Evolutionary conservation across 768 basidiomycete genomes (phyloP).

Genomic region (Lyophyllum shimeji): DNA sequence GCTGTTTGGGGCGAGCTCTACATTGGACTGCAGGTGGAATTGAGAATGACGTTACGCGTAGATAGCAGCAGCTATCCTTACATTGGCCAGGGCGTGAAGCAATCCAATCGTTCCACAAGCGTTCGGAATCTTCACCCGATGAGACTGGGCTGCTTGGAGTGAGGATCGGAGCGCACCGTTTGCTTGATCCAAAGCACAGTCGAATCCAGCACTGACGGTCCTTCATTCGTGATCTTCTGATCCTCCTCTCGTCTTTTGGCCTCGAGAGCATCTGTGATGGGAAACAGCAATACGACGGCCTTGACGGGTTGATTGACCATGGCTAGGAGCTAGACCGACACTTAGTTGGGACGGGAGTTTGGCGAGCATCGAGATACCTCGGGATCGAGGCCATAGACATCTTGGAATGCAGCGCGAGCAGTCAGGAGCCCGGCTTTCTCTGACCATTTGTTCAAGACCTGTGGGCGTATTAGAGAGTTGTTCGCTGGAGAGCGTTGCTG

Average conservation of each 20-base stretch:
- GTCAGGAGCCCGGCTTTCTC: constrained; percentile 61
- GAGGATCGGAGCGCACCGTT: constrained; percentile 48
- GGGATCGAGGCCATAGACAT: constrained; percentile 72
- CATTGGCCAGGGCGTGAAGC: constrained; percentile 81
- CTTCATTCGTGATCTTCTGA: constrained; percentile 44
- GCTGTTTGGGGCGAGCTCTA: constrained; percentile 54
- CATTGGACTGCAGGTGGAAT: constrained; percentile 43
- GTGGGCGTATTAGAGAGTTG: neutral
- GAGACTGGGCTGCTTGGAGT: neutral
- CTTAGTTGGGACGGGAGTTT: neutral
- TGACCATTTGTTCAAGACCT: constrained; percentile 72
- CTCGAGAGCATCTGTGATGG: constrained; percentile 54
- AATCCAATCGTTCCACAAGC: constrained; percentile 90
- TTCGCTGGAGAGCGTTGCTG: neutral
- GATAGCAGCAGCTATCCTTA: constrained; percentile 30
- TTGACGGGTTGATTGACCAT: constrained; percentile 75
- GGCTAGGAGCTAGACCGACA: constrained; percentile 52
- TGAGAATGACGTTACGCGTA: neutral
- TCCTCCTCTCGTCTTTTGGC: constrained; percentile 60
- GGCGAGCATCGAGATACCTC: constrained; percentile 44
- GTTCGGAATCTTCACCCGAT: constrained; percentile 59
- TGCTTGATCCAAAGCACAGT: constrained; percentile 89
- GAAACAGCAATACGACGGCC: constrained; percentile 87
- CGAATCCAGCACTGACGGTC: constrained; percentile 49
- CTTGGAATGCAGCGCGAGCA: constrained; percentile 53